Conservation (phyloP, 192 early-diverging fungal genomes). For the Gryganskiella cystojenkinii region DNA sequence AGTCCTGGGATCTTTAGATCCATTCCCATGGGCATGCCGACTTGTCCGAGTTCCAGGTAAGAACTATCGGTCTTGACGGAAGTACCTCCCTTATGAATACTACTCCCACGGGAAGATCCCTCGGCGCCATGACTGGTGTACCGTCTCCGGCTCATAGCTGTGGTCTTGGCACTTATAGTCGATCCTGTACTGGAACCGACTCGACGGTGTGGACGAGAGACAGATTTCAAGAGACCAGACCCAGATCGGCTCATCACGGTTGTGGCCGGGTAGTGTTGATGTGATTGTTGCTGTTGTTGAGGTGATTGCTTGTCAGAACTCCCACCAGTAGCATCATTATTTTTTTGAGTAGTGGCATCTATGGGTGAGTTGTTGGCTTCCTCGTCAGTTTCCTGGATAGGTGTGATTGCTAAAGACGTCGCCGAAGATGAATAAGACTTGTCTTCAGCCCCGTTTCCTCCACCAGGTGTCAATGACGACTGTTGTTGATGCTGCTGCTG, state of each 20-base stretch:
- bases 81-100: background rate
- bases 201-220: slow-evolving; percentile 24
- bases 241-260: slow-evolving; percentile 7
- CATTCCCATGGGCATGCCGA: slow-evolving; percentile 20
- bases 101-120: slow-evolving; percentile 6
- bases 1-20: slow-evolving; percentile 27
- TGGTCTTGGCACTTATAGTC: background rate
- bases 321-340: no score
- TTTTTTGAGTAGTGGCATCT: background rate
- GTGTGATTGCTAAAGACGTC: background rate
- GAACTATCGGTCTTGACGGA: slow-evolving; percentile 16
- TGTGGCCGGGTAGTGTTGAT: background rate
- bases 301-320: background rate
- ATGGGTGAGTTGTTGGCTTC: background rate
- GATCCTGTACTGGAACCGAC: slow-evolving; percentile 13
- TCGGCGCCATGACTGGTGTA: background rate
- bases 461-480: background rate
- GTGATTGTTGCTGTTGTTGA: background rate
- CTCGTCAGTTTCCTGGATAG: slow-evolving; percentile 16
- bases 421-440: slow-evolving; percentile 10
- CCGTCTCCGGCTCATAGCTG: background rate
- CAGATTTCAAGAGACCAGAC: background rate
- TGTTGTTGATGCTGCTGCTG: background rate
- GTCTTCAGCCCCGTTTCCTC: background rate
- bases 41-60: slow-evolving; percentile 25